A percentile compares a stretch with the other conserved stretches of the same genome.
These are phyloP conservation scores for Theobroma cacao DNA, from an alignment of 345 rosid genomes.

Conservation along the genomic window DNA sequence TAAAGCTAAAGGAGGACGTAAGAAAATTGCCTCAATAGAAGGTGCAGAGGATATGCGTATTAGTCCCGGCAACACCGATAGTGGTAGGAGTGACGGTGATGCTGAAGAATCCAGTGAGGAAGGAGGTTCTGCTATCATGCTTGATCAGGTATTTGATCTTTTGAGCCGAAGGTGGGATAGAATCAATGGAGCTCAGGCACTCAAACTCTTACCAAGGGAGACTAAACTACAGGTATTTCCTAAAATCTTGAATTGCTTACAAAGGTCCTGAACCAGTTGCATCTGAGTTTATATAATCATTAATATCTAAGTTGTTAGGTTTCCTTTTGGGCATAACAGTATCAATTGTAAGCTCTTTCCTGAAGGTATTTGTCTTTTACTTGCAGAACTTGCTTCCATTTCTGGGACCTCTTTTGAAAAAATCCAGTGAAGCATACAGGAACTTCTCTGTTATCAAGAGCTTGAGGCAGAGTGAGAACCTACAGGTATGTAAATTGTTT, in stretches of 20 bases:
- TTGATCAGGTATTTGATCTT: slow-evolving; percentile 81
- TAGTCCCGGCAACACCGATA: slow-evolving; percentile 71
- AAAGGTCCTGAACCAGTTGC: background rate
- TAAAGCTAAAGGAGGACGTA: slow-evolving; percentile 68
- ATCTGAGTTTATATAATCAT: too few species aligned
- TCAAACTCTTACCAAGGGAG: slow-evolving; percentile 86
- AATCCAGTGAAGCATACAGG: slow-evolving; percentile 81
- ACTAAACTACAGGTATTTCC: slow-evolving; percentile 77
- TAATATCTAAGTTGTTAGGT: background rate
- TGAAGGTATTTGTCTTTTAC: slow-evolving; percentile 9
- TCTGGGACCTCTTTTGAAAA: slow-evolving; percentile 87
- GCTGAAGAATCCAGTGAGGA: slow-evolving; percentile 68
- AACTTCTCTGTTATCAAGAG: slow-evolving; percentile 84
- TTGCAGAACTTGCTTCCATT: slow-evolving; percentile 79
- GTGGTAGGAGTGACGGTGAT: slow-evolving; percentile 84
- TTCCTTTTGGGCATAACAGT: background rate
- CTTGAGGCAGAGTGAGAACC: slow-evolving; percentile 85
- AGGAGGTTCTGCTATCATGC: slow-evolving; percentile 75
- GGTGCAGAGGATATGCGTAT: slow-evolving; percentile 68
- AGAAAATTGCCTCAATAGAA: slow-evolving; percentile 87
- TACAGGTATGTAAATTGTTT: slow-evolving; percentile 59
- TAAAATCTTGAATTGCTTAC: background rate
- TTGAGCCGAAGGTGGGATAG: slow-evolving; percentile 88
- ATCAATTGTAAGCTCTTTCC: background rate
- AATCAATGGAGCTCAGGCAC: slow-evolving; percentile 94